Base-by-base conservation (phyloP, 805 yeast genomes). In the Yarrowia sp. region DNA sequence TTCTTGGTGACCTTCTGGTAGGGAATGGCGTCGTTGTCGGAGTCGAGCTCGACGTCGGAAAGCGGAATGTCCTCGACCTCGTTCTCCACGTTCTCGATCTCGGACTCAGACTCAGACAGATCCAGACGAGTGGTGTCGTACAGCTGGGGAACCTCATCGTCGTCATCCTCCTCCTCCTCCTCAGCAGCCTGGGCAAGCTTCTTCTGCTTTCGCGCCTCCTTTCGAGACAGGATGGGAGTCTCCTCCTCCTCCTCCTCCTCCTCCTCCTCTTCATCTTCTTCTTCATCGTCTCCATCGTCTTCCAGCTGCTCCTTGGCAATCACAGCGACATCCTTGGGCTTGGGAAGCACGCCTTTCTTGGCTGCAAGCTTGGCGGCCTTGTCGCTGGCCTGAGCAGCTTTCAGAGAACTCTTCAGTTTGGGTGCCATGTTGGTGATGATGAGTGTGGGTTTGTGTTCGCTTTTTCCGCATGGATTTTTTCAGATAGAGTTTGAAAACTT, bases 11-110 rank as follows among this genome's bases (percentile, higher is more conserved):
- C 80, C 73, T 92, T 92, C 63, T 94, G 90, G 75, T 87, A 84
- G 53, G 98, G 97, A 35, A 93, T 91, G 46, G 92, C 84, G 73
- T 94, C 99, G 16, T 96, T 96, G 72, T 92, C 97, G 1, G 94
- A 89, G 70, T 91, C 97, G 42, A 90, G 76, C 70, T 93, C 97
- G 24, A 87, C 97, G 61, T 91, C 97, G 0, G 96, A 88, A 59
- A 90, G 81, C 19, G 97, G 88, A 46, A 92, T 81, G 68, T 91
- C 97, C 66, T 87, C 92, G 62, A 84, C 90, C 7, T 85, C 93
- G 42, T 82, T 88, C 29, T 81, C 85, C 46, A 80, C 85, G 38
- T 80, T 84, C 14, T 79, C 84, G 9, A 68, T 70, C 14, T 76
- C 80, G 4, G 72, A 76, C 1, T 76, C 78, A 6, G 70, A 76